Evolutionary conservation across 805 yeast species (phyloP), one percentile per base, ranked within the genome.

Genomic region (Myxozyma sirexii): DNA sequence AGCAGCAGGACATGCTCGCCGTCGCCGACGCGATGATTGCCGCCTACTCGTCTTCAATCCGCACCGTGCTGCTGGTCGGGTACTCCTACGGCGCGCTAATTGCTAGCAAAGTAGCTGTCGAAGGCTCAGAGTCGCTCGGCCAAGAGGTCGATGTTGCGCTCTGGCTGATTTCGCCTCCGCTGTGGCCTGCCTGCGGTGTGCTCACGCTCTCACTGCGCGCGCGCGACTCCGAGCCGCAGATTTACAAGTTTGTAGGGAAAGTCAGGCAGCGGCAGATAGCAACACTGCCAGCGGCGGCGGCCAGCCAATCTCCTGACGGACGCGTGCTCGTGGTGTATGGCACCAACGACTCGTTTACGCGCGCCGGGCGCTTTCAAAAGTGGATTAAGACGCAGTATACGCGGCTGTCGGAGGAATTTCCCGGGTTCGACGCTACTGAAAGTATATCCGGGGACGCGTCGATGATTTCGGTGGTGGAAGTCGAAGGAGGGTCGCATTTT

Each of bases 71-170:
- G 19, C 12, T 62, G 23, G 55, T 51, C 2, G 65, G 65, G 7
- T 62, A 62, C 31, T 45, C 55, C 33, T 62, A 62, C 47, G 65
- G 65, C 19, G 65, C 64, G 19, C 39, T 62, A 8, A 48, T 62
- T 24, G 54, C 61, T 13, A 21, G 54, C 19, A 47, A 50, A 24
- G 47, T 60, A 2, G 57, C 56, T 7, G 46, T 41, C 23, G 58
- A 54, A 5, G 26, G 41, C 38, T 29, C 33, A 13, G 49, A 52
- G 17, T 7, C 42, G 17, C 35, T 43, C 5, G 42, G 49, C 15
- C 49, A 38, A 3, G 53, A 51, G 37, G 56, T 58, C 17, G 29
- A 46, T 12, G 39, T 60, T 23, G 42, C 56, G 23, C 50, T 56
- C 17, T 42, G 54, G 53, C 44, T 62, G 3, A 26, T 62, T 5